Evolutionary conservation across 768 basidiomycete species (phyloP), one percentile per base, ranked within the genome.

Genomic region (Russula emetica): DNA sequence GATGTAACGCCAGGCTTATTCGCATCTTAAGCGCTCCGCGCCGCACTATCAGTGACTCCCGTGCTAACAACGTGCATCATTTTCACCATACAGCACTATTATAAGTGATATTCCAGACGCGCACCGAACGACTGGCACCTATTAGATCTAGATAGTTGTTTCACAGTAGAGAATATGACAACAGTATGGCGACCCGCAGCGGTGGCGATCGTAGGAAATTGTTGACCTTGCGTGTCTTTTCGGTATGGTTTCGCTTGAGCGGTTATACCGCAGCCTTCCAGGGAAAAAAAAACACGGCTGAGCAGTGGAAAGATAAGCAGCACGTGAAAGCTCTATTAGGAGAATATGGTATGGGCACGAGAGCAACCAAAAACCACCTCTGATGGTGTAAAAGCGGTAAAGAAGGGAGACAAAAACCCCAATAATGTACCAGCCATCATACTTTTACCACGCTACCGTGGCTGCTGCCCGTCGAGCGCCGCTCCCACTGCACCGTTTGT

Each of bases 401-500:
- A 18, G 24, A 32, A 38, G 10, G 22, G 20, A 5, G 22, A n/a
- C 3, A 8, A 34, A 32, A 36, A 10, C 8, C 20, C 44, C 34
- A 34, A 9, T 2, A 2, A 22, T 10, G n/a, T 45, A 45, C n/a
- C 10, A n/a, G n/a, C 44, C 20, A 45, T n/a, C 44, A 45, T 45
- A 45, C 44, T 45, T 45, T 45, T 45, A 22, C 10, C 24, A 9
- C 1, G 3, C 47, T 57, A 26, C 11, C 34, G 34, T 36, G 38
- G 5, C 13, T 45, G 47, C 7, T 16, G 30, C 9, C 42, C 36
- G 40, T 13, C 44, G 47, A 68, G 61, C 28, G 58, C 56, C 2
- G 32, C 18, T 18, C 22, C 50, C 34, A 67, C 66, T 1, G 63
- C 72, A 26, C 53, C 66, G 52, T 83, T 82, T 55, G 71, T 72